Percentiles rank a stretch among this genome's conserved stretches.
Conservation (phyloP, 2,329 filamentous ascomycete species). For the Celoporthe dispersa region DNA sequence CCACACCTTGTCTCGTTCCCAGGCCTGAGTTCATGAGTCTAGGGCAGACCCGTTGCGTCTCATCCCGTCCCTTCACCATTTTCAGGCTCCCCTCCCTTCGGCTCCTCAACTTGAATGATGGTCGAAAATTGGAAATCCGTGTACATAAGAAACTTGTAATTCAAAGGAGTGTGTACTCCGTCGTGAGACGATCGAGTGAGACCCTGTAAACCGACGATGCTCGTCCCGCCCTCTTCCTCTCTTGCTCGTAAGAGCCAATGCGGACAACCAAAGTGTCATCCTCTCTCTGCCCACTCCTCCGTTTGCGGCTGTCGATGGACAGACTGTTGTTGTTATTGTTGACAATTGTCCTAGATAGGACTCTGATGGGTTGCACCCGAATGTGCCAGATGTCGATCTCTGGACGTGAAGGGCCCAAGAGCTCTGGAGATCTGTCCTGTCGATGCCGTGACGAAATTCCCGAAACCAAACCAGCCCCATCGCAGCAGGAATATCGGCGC, state of each 20-base stretch:
- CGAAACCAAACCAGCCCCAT: conserved; percentile 27
- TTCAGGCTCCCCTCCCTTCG: conserved; percentile 6
- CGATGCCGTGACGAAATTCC: conserved; percentile 29
- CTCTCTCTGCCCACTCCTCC: not conserved
- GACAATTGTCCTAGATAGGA: not conserved
- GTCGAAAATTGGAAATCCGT: not conserved
- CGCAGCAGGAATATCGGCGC: conserved; percentile 31
- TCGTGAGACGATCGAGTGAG: conserved; percentile 29
- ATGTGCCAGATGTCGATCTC: conserved; percentile 17
- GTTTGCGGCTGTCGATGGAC: not conserved
- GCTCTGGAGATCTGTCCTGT: conserved; percentile 29
- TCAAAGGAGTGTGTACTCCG: conserved; percentile 25
- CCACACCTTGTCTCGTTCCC: conserved; percentile 3
- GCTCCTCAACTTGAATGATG: conserved; percentile 13
- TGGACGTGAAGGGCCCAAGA: conserved; percentile 24
- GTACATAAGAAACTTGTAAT: conserved; percentile 19
- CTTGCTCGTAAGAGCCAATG: not conserved
- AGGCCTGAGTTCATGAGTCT: conserved; percentile 15
- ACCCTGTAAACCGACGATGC: conserved; percentile 14
- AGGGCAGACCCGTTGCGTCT: conserved; percentile 11
- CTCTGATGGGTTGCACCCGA: conserved; percentile 7
- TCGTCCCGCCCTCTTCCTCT: conserved; percentile 10
- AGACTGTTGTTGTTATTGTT: not conserved
- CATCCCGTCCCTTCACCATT: conserved; percentile 10
- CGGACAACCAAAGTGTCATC: not conserved